A percentile compares a stretch with the other conserved stretches of the same genome.
Conservation (phyloP, 768 basidiomycete genomes). For the Mycena kentingensis region DNA sequence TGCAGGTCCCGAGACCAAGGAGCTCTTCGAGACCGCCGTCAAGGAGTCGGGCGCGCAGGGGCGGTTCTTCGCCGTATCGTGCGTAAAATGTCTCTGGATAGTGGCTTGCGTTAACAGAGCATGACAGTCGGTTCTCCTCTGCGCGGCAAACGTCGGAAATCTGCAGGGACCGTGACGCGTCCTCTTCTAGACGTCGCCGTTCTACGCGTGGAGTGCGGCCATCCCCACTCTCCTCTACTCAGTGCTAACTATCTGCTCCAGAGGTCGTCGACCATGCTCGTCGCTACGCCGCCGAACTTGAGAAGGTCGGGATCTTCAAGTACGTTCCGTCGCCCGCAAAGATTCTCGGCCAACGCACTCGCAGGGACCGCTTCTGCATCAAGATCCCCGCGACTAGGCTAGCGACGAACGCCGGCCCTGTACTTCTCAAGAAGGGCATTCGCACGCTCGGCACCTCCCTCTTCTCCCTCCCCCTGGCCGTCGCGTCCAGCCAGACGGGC, state of each 20-base stretch:
- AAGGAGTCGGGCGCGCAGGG: conserved; percentile 19
- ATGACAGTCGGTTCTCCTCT: conserved; percentile 37
- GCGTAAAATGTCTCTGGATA: no score
- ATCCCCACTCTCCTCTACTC: no score
- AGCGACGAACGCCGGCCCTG: conserved; percentile 41
- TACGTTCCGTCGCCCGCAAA: neutral
- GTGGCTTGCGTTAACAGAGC: no score
- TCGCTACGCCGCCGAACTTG: conserved; percentile 33
- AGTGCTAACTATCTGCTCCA: no score
- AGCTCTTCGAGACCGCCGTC: conserved; percentile 27
- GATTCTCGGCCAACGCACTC: neutral
- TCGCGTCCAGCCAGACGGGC: conserved; percentile 42
- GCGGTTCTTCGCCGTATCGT: conserved; percentile 29
- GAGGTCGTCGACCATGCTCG: conserved; percentile 37
- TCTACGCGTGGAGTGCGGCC: conserved; percentile 32
- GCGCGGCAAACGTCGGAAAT: conserved; percentile 34
- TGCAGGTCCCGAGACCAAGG: conserved; percentile 26
- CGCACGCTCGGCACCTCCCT: conserved; percentile 49
- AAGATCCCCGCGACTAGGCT: conserved; percentile 50
- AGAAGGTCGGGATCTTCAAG: conserved; percentile 35
- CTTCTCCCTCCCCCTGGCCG: conserved; percentile 48
- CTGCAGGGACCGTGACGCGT: conserved; percentile 35
- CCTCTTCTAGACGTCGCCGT: conserved; percentile 36
- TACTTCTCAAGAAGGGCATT: conserved; percentile 43
- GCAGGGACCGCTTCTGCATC: conserved; percentile 44